Conservation (phyloP, 257 asterid genomes). For the Lycium ferocissimum region DNA sequence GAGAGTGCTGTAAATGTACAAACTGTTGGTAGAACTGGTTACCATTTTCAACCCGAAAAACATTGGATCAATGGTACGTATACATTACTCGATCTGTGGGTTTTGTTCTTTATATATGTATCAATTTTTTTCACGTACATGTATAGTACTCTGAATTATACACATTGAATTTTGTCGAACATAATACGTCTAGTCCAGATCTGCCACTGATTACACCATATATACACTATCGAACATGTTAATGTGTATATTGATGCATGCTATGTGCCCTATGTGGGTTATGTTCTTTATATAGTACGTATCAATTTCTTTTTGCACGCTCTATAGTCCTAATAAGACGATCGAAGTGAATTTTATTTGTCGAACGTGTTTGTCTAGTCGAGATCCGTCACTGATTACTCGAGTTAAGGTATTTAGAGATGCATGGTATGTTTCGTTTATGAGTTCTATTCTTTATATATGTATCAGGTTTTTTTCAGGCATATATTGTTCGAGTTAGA, state of each 20-base stretch:
- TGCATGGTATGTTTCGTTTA: not conserved
- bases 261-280: too few relatives aligned
- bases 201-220: too few relatives aligned
- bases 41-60: constrained; percentile 45
- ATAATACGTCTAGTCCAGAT: not conserved
- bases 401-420: too few relatives aligned
- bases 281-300: too few relatives aligned
- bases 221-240: too few relatives aligned
- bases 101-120: not conserved
- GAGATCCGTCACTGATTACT: too few relatives aligned
- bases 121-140: not conserved
- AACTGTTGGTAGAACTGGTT: constrained; percentile 34
- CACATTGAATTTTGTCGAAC: not conserved
- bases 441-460: not conserved
- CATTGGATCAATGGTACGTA: constrained; percentile 55
- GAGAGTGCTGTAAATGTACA: constrained; percentile 4
- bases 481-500: not conserved
- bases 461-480: not conserved
- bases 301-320: too few relatives aligned
- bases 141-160: not conserved
- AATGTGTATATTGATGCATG: too few relatives aligned
- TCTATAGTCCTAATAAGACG: too few relatives aligned
- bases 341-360: too few relatives aligned
- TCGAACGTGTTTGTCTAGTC: too few relatives aligned
- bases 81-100: not conserved